Percentiles rank a stretch among this genome's conserved stretches.
phyloP scores from a whole-genome alignment of 345 rosid species.

The Rhodamnia rubescens region DNA sequence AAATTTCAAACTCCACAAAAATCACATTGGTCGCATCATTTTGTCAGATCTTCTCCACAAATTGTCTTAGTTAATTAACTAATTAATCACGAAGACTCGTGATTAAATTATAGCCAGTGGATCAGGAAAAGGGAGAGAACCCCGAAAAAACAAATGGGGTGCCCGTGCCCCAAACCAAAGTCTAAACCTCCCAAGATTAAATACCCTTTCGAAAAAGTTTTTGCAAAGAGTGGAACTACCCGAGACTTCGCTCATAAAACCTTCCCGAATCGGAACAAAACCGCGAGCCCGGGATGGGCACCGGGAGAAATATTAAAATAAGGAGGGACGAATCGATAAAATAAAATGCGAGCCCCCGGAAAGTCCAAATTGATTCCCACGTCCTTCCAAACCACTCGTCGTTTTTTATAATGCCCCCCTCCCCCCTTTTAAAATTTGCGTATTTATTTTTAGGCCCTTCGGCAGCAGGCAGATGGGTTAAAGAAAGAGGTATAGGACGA shows the following conservation, averaged over 20 bases:
- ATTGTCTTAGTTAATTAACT: background rate
- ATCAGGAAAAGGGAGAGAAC: background rate
- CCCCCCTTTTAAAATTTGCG: background rate
- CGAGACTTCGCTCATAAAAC: background rate
- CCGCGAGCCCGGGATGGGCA: conserved; percentile 3
- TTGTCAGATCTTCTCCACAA: conserved; percentile 5
- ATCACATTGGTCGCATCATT: background rate
- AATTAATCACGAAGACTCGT: background rate
- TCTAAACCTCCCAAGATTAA: conserved; percentile 6
- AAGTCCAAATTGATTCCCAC: conserved; percentile 28
- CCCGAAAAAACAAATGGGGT: conserved; percentile 7
- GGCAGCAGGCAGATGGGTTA: background rate
- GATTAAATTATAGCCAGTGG: background rate
- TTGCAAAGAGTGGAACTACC: background rate
- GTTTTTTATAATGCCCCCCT: background rate
- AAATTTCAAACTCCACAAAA: no score
- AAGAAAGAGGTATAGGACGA: background rate
- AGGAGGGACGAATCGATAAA: background rate
- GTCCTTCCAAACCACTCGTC: conserved; percentile 12
- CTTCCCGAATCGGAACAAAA: background rate
- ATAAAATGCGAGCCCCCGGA: background rate
- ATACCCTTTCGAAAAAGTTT: background rate
- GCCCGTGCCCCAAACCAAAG: conserved; percentile 11
- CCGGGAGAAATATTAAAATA: background rate
- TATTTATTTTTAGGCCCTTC: background rate